phyloP scores from a whole-genome alignment of 768 basidiomycete genomes.

The Clavulina sp. region DNA sequence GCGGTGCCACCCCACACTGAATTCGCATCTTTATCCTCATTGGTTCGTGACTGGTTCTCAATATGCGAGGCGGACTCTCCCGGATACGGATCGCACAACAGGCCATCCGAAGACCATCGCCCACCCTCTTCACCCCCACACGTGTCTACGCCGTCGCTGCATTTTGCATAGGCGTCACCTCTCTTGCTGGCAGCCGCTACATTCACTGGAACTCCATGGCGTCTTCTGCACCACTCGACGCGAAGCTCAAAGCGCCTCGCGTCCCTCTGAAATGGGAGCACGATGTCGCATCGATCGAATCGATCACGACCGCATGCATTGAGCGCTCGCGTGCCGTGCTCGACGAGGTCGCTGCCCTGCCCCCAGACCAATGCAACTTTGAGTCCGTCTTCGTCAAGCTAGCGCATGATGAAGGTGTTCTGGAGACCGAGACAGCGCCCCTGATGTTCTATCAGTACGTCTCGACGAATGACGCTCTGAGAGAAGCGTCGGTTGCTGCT shows the following conservation, averaged over 20 bases:
- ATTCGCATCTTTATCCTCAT: too few species aligned
- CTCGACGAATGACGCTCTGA: constrained; percentile 50
- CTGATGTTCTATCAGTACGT: constrained; percentile 72
- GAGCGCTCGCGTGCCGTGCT: constrained; percentile 33
- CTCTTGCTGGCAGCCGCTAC: neutral
- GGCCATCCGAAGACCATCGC: too few species aligned
- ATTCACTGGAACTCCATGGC: neutral
- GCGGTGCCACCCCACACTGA: too few species aligned
- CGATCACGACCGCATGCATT: constrained; percentile 41
- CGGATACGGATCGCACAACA: too few species aligned
- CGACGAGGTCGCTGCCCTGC: constrained; percentile 43
- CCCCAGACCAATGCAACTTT: constrained; percentile 41
- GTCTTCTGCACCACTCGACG: neutral
- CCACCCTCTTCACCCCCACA: too few species aligned
- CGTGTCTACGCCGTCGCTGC: too few species aligned
- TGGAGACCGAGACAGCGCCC: constrained; percentile 37
- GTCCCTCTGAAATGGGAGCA: constrained; percentile 49
- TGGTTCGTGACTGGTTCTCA: too few species aligned
- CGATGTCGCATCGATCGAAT: constrained; percentile 38
- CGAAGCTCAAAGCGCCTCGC: constrained; percentile 31
- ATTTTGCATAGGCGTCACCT: too few species aligned
- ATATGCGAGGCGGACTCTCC: too few species aligned
- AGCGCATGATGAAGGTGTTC: constrained; percentile 38
- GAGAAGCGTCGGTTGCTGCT: constrained; percentile 62
- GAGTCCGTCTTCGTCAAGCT: constrained; percentile 39